These are phyloP conservation scores for Naganishia vaughanmartiniae DNA, from an alignment of 768 basidiomycete species.

Conservation along the genomic window DNA sequence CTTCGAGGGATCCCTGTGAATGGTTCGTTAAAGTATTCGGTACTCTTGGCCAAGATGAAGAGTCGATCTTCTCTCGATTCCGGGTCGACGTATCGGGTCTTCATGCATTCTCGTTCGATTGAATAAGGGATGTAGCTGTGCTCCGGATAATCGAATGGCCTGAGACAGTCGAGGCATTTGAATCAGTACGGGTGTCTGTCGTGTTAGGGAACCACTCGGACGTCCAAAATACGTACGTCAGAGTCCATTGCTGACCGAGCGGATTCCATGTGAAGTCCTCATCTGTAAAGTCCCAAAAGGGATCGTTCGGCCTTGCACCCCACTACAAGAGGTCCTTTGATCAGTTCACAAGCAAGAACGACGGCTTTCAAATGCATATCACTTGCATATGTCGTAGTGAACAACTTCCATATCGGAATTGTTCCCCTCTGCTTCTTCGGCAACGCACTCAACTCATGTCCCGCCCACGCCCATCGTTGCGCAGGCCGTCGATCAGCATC, in stretches of 20 bases:
- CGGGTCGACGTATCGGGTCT: conserved; percentile 32
- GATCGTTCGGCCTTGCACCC: conserved; percentile 42
- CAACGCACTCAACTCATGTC: conserved; percentile 37
- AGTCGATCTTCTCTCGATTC: conserved; percentile 33
- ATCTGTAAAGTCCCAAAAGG: conserved; percentile 40
- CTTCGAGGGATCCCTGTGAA: conserved; percentile 30
- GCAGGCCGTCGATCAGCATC: conserved; percentile 15
- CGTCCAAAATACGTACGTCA: conserved; percentile 37
- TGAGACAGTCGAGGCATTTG: conserved; percentile 4
- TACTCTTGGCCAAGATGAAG: conserved; percentile 45
- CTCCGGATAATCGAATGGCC: conserved; percentile 38
- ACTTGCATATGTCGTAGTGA: conserved; percentile 48
- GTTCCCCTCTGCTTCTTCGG: conserved; percentile 45
- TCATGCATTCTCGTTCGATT: conserved; percentile 44
- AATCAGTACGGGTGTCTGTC: conserved; percentile 9
- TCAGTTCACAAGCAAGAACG: neutral
- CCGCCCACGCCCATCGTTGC: conserved; percentile 29
- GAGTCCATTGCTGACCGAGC: conserved; percentile 45
- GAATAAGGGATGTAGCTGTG: conserved; percentile 49
- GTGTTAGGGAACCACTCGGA: neutral
- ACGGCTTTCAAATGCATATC: neutral
- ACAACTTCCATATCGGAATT: conserved; percentile 46
- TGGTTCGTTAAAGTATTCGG: conserved; percentile 44
- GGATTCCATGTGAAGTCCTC: conserved; percentile 46
- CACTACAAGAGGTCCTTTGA: conserved; percentile 33